phyloP scores from a whole-genome alignment of 768 basidiomycete species.

The Tulasnella calospora region DNA sequence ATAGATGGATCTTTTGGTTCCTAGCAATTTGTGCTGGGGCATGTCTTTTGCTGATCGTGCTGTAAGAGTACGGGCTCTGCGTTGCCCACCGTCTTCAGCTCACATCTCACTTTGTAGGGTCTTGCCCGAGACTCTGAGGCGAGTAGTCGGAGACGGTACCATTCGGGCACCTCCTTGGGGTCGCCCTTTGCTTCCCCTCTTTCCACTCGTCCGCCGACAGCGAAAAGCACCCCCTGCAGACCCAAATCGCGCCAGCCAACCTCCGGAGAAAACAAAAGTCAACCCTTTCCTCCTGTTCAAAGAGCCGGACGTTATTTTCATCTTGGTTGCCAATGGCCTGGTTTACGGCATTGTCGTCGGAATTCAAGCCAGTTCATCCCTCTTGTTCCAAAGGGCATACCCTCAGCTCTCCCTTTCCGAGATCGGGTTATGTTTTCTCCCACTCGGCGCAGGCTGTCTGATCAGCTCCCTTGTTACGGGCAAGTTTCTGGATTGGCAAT shows the following conservation, averaged over 20 bases:
- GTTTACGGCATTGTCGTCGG: constrained; percentile 28
- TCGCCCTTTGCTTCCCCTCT: constrained; percentile 36
- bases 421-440: constrained; percentile 40
- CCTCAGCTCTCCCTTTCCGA: constrained; percentile 34
- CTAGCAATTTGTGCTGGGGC: constrained; percentile 47
- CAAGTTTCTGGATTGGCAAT: constrained; percentile 36
- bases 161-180: constrained; percentile 36
- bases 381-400: constrained; percentile 37
- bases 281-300: constrained; percentile 29
- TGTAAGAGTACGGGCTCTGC: constrained; percentile 28
- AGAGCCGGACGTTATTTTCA: constrained; percentile 30
- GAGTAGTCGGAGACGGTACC: constrained; percentile 46
- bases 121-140: constrained; percentile 45
- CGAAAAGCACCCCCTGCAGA: constrained; percentile 28
- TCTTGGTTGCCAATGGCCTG: constrained; percentile 19
- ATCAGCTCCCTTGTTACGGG: constrained; percentile 35
- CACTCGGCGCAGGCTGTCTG: constrained; percentile 37
- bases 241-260: constrained; percentile 41
- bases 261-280: constrained; percentile 37
- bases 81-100: not conserved
- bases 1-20: constrained; percentile 61
- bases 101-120: constrained; percentile 27
- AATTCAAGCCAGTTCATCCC: constrained; percentile 31
- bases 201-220: constrained; percentile 28
- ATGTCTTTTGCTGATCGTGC: constrained; percentile 47